Evolutionary conservation across 1,139 yeast genomes (phyloP).

Genomic region (Scheffersomyces insectosa): DNA sequence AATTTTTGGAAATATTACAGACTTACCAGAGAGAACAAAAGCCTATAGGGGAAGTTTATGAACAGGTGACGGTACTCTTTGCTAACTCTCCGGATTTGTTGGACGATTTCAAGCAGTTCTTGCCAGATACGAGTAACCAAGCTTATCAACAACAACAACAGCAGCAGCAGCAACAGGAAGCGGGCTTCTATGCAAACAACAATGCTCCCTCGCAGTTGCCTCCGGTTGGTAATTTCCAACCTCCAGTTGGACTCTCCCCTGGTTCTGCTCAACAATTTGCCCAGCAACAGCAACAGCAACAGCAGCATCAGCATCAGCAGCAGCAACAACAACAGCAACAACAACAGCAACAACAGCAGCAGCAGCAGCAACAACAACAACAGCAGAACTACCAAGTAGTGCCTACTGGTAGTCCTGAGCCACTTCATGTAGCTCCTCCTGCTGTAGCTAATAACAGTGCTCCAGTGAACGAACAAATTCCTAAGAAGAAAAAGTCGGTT

Average conservation of each 20-base stretch:
- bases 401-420: constrained; percentile 13
- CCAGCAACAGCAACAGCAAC: constrained; percentile 6
- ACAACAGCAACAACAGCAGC: constrained; percentile 3
- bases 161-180: constrained; percentile 25
- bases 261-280: constrained; percentile 15
- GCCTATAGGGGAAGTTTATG: constrained; percentile 92
- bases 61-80: constrained; percentile 86
- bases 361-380: no score
- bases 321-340: constrained; percentile 5
- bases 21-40: constrained; percentile 95
- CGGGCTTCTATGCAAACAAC: constrained; percentile 18
- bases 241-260: constrained; percentile 53
- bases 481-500: constrained; percentile 29
- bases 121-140: constrained; percentile 80
- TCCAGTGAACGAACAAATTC: constrained; percentile 4
- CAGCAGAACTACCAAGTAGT: constrained; percentile 3
- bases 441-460: constrained; percentile 9
- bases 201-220: constrained; percentile 64
- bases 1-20: constrained; percentile 89
- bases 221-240: constrained; percentile 94
- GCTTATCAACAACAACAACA: constrained; percentile 24
- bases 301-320: constrained; percentile 6
- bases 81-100: constrained; percentile 91
- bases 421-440: neutral
- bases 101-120: constrained; percentile 91